Evolutionary conservation across 768 basidiomycete species (phyloP).

Genomic region (Termitomyces sp.): DNA sequence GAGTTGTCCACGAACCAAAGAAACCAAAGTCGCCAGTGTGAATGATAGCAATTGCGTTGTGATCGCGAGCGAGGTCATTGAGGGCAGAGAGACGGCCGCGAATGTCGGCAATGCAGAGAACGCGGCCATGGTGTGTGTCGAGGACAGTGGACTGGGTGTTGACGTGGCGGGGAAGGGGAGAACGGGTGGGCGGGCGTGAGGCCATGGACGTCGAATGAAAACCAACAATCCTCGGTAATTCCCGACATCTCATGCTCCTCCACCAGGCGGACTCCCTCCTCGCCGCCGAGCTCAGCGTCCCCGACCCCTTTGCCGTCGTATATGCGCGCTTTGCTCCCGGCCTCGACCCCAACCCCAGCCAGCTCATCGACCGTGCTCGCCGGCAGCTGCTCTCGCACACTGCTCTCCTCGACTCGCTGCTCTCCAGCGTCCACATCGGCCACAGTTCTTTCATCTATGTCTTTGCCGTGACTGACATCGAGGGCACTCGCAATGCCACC

Average conservation of each 20-base stretch:
- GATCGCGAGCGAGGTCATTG: slow-evolving; percentile 87
- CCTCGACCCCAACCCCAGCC: slow-evolving; percentile 18
- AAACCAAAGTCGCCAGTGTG: slow-evolving; percentile 99
- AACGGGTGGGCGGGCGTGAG: slow-evolving; percentile 44
- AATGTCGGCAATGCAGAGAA: slow-evolving; percentile 95
- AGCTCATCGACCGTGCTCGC: slow-evolving; percentile 55
- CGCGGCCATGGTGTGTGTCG: slow-evolving; percentile 76
- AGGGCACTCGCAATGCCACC: slow-evolving; percentile 25
- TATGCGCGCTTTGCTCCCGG: slow-evolving; percentile 41
- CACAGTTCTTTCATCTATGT: slow-evolving; percentile 48
- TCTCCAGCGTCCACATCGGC: slow-evolving; percentile 48
- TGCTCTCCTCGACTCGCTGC: slow-evolving; percentile 44
- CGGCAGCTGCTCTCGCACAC: slow-evolving; percentile 34
- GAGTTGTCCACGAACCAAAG: slow-evolving; percentile 57
- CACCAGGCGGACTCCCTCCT: neutral
- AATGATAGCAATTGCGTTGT: slow-evolving; percentile 88
- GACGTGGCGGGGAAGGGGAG: slow-evolving; percentile 53
- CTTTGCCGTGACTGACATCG: slow-evolving; percentile 46
- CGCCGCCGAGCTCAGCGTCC: slow-evolving; percentile 1
- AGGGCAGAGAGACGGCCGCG: slow-evolving; percentile 84
- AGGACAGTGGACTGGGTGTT: slow-evolving; percentile 80
- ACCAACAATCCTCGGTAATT: slow-evolving; percentile 12
- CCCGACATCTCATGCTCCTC: slow-evolving; percentile 9
- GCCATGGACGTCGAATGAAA: slow-evolving; percentile 15
- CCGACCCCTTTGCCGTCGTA: slow-evolving; percentile 24